A percentile compares a stretch with the other conserved stretches of the same genome.
These are phyloP conservation scores for Pseudogymnoascus sp. DNA, from an alignment of 2,329 filamentous ascomycete species.

Conservation along the genomic window DNA sequence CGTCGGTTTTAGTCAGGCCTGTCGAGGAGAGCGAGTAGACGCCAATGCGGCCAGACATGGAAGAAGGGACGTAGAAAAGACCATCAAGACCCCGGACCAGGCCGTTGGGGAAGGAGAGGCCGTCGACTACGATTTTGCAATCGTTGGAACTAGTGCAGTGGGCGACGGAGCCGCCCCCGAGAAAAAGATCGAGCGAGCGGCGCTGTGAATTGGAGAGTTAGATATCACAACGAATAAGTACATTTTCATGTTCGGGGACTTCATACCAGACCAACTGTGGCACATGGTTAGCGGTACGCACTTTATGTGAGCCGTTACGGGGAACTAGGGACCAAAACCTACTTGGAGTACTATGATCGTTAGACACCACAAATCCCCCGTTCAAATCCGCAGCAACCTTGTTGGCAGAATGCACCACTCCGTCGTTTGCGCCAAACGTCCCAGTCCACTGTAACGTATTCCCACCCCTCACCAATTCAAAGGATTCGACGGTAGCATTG, in stretches of 20 bases:
- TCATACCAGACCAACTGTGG: not conserved
- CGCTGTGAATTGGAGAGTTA: conserved; percentile 14
- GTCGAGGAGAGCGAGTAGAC: conserved; percentile 19
- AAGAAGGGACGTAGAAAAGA: conserved; percentile 28
- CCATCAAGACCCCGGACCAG: conserved; percentile 26
- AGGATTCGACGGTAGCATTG: conserved; percentile 32
- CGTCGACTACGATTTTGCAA: conserved; percentile 22
- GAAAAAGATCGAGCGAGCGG: conserved; percentile 21
- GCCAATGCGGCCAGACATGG: conserved; percentile 20
- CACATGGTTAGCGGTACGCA: not conserved
- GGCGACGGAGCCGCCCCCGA: conserved; percentile 25
- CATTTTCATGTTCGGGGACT: not conserved
- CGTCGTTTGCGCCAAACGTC: conserved; percentile 22
- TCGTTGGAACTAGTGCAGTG: conserved; percentile 24
- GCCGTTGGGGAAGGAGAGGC: conserved; percentile 28
- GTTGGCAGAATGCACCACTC: conserved; percentile 30
- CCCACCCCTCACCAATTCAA: conserved; percentile 23
- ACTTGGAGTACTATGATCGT: conserved; percentile 29
- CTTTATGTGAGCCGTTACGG: not conserved
- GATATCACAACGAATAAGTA: not conserved
- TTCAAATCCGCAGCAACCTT: conserved; percentile 27
- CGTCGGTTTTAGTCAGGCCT: conserved; percentile 18
- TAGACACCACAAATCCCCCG: conserved; percentile 30
- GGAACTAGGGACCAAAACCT: not conserved
- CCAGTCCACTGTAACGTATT: conserved; percentile 26